Evolutionary conservation across 768 basidiomycete species (phyloP), one percentile per base, ranked within the genome.

Genomic region (Leccinum subtestaceum): DNA sequence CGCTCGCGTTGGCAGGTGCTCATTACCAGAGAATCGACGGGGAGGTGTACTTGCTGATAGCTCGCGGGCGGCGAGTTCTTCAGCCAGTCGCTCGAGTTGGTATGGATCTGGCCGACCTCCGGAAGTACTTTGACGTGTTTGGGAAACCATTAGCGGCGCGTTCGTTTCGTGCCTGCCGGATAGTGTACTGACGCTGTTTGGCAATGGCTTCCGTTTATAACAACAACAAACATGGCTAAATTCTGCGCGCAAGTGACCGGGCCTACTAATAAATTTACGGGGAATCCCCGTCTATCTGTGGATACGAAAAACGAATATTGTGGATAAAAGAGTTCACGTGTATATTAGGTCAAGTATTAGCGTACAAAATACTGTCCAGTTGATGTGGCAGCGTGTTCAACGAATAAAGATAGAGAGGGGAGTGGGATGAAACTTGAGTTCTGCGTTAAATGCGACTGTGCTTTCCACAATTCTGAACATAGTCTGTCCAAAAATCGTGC

Each of bases 21-120:
- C 63, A 52, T 25, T 54, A 27, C 48, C 56, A 52, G 54, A 57
- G 32, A 49, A 40, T 53, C 49, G 57, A 38, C 53, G 36, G 7
- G 38, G 64, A 59, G n/a, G 62, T n/a, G 48, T 65, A 45, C n/a
- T 45, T 45, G 43, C 61, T 5, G 70, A 64, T 2, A 73, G 68
- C 68, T 89, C 86, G 52, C 87, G 80, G 8, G 67, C 75, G 19
- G 73, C 85, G 17, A 91, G 83, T 65, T 91, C 89, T 62, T 89
- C 85, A 7, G 88, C 89, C 38, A 91, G 81, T 45, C 86, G 80
- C 57, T 88, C 83, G 51, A 91, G 81, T 61, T 87, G 80, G 65
- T 79, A 89, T 45, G 84, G 87, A 66, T 91, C 88, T 34, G 60
- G 55, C 13, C 31, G 62, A 55, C 57, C 48, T 32, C 56, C 56